Base-by-base conservation (phyloP, 306 rosid species). In the Quercus glauca region DNA sequence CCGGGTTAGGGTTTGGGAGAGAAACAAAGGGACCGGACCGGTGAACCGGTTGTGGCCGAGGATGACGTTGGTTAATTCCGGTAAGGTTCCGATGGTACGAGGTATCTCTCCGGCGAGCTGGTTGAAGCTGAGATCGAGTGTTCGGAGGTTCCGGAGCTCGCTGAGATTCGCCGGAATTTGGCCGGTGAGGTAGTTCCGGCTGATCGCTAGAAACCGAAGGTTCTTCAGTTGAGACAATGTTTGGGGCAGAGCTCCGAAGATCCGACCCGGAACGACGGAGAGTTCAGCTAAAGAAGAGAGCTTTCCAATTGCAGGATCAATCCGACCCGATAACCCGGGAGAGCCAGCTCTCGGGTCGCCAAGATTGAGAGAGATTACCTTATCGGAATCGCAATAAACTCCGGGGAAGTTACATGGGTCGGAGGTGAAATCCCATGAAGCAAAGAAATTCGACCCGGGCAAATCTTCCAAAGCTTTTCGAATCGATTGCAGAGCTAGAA, bases 391-490 rank as follows among this genome's bases (percentile, higher is more conserved):
- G 65, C 99, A 96, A 77, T 81, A 93, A 33, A 96, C 96, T n/a
- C 99, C 99, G 81, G 94, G 77, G 82, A 96, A 96, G 55, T 76
- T 88, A 69, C 99, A 96, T 0, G 99, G 99, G 78, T 96, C 99
- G 6, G 97, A 83, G 14, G 99, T 96, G 90, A 96, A 96, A 78
- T 96, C 99, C 99, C 99, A 96, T 18, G 98, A 87, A 1, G 94
- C 71, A 55, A 96, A 91, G 81, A 91, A 96, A 52, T 77, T 84
- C 1, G 99, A 96, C 18, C 96, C 99, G 0, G 98, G 98, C 89
- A 93, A 76, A 78, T 96, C 99, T 1, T 89, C 58, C 0, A 96
- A 86, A 26, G 88, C 84, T 81, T 91, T 96, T 3, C 90, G 85
- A 76, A 93, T 88, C 1, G 98, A 90, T 83, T 96, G 99, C 43